These are phyloP conservation scores for Falciphora oryzae DNA, from an alignment of 2,329 filamentous ascomycete species.

Conservation along the genomic window DNA sequence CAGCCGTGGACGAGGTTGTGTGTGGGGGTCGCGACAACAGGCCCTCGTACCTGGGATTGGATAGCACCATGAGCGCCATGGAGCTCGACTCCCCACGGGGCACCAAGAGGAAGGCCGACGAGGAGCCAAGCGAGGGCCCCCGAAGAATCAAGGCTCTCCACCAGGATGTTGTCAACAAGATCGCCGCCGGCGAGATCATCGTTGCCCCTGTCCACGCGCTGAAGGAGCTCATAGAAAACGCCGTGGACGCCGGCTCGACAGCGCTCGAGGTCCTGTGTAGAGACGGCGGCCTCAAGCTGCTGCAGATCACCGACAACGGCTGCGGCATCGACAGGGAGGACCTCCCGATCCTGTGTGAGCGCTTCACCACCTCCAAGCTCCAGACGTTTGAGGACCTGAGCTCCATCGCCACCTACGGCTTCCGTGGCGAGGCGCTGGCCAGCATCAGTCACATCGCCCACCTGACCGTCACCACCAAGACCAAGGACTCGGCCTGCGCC, in stretches of 20 bases:
- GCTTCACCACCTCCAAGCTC: slow-evolving; percentile 95
- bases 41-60: not conserved
- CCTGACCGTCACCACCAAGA: slow-evolving; percentile 90
- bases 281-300: slow-evolving; percentile 87
- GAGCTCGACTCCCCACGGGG: slow-evolving; percentile 30
- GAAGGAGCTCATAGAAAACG: slow-evolving; percentile 95
- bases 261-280: slow-evolving; percentile 87
- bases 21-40: too few relatives aligned
- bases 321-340: slow-evolving; percentile 96
- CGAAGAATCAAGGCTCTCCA: slow-evolving; percentile 55
- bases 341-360: slow-evolving; percentile 83
- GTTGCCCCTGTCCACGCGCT: slow-evolving; percentile 93
- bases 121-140: slow-evolving; percentile 1
- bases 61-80: slow-evolving; percentile 18
- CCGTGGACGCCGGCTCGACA: slow-evolving; percentile 94
- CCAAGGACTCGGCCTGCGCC: slow-evolving; percentile 77
- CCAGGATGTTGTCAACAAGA: slow-evolving; percentile 94
- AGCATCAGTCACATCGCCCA: slow-evolving; percentile 99
- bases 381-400: slow-evolving; percentile 88
- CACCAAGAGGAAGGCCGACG: slow-evolving; percentile 22
- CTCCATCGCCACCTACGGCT: slow-evolving; percentile 93
- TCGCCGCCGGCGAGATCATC: slow-evolving; percentile 96
- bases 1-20: not conserved
- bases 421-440: slow-evolving; percentile 89
- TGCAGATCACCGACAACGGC: slow-evolving; percentile 97